These are phyloP conservation scores for Aphanomyces astaci DNA, from an alignment of 352 stramenopile species.

Conservation along the genomic window DNA sequence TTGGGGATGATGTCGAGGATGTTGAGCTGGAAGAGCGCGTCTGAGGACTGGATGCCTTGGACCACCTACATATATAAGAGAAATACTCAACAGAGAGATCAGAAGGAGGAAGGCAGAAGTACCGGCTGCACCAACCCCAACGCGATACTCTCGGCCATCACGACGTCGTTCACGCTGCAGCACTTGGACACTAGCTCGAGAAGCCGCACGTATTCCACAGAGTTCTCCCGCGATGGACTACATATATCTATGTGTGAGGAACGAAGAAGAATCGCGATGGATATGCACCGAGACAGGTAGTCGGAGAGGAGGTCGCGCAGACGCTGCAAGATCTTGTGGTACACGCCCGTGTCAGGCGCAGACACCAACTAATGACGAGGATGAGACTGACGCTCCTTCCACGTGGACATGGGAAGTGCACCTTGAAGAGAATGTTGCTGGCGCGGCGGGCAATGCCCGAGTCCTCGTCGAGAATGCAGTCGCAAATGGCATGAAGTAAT, in stretches of 20 bases:
- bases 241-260: not conserved
- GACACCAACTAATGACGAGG: not conserved
- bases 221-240: conserved; percentile 30
- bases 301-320: not conserved
- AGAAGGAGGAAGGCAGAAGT: too few species aligned
- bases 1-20: conserved; percentile 70
- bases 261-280: not conserved
- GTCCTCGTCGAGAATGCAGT: conserved; percentile 55
- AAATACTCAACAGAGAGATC: not conserved
- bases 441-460: conserved; percentile 60
- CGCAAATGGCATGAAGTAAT: conserved; percentile 51
- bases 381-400: too few species aligned
- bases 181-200: conserved; percentile 63
- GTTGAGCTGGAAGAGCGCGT: conserved; percentile 78
- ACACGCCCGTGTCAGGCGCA: not conserved
- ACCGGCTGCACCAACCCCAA: conserved; percentile 9
- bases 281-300: not conserved
- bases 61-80: conserved; percentile 58
- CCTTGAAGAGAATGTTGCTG: conserved; percentile 49
- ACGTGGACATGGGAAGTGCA: conserved; percentile 19
- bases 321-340: conserved; percentile 1
- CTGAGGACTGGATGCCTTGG: conserved; percentile 60
- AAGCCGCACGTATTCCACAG: conserved; percentile 70
- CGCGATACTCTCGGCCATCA: conserved; percentile 25
- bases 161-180: conserved; percentile 24